Evolutionary conservation across 352 stramenopile genomes (phyloP), one percentile per base, ranked within the genome.

Genomic region (Pseudoperonospora humuli): DNA sequence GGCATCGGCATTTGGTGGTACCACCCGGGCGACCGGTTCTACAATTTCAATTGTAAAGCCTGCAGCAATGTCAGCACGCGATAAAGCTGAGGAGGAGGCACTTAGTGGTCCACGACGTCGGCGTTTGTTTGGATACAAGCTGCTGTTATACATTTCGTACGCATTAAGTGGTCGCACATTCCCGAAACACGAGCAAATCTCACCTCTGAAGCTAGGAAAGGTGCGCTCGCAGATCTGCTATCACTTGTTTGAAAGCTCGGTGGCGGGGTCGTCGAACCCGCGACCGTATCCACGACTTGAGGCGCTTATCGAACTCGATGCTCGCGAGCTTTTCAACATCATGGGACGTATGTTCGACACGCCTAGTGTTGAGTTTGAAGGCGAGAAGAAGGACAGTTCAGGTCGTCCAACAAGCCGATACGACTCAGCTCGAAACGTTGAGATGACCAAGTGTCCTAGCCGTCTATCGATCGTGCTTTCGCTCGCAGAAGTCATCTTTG

Each of bases 91-190:
- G 43, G 64, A 86, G 18, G 60, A 79, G 10, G 60, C 62, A 7
- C 57, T 86, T 7, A 79, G 61, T 38, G 74, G 63, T 9, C 65
- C 70, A 28, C 68, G 81, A 13, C 68, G 70, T 20, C 71, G 76
- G 17, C 75, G 77, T 10, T 67, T 84, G 32, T 88, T 81, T 39
- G 79, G 76, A 11, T 93, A 93, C 69, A 92, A 93, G 53, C 34
- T 89, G 41, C 49, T 93, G 38, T 32, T 97, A 31, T 98, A 97
- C 61, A 67, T 97, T 41, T 90, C 84, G 44, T 95, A 90, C 42
- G 91, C 80, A n/a, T 84, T 98, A 29, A 84, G 64, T 43, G 90
- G 89, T 4, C 80, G 81, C 27, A 77, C 54, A 13, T 98, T 97
- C 53, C 93, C 93, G 1, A 82, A 92, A 50, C 79, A 89, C 14